Base-by-base conservation (phyloP, 352 stramenopile genomes). In the Aphanomyces astaci region DNA sequence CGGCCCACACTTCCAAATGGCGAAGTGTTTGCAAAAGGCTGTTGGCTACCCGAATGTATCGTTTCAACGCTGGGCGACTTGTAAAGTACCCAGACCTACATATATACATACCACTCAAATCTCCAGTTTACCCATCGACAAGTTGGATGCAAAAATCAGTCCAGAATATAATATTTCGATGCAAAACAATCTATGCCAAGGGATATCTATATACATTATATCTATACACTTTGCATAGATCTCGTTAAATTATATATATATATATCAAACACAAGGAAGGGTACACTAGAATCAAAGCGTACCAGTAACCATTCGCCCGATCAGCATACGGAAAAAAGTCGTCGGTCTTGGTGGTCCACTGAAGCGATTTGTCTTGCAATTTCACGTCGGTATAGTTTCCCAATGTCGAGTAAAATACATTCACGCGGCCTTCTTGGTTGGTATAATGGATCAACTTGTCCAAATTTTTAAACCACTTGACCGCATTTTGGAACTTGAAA, bases 81-180 rank as follows among this genome's bases (percentile, higher is more conserved):
- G 95, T 98, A 75, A 98, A 99, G 75, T 97, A 99, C 1, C 97
- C 96, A n/a, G n/a, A n/a, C n/a, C n/a, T n/a, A n/a, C n/a, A n/a
- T n/a, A n/a, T n/a, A n/a, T n/a, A n/a, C n/a, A n/a, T n/a, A n/a
- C n/a, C n/a, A n/a, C n/a, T n/a, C n/a, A n/a, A n/a, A n/a, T n/a
- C n/a, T n/a, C n/a, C n/a, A n/a, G n/a, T n/a, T n/a, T n/a, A n/a
- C n/a, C n/a, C n/a, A n/a, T n/a, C n/a, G n/a, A n/a, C n/a, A n/a
- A n/a, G n/a, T n/a, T n/a, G n/a, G n/a, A n/a, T n/a, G n/a, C n/a
- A n/a, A n/a, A n/a, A n/a, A n/a, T n/a, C n/a, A n/a, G n/a, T n/a
- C n/a, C n/a, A n/a, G n/a, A n/a, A n/a, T n/a, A n/a, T n/a, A n/a
- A n/a, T n/a, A n/a, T n/a, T n/a, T n/a, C n/a, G n/a, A n/a, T n/a